These are phyloP conservation scores for Mortierella antarctica DNA, from an alignment of 192 early-diverging fungal species.

Conservation along the genomic window DNA sequence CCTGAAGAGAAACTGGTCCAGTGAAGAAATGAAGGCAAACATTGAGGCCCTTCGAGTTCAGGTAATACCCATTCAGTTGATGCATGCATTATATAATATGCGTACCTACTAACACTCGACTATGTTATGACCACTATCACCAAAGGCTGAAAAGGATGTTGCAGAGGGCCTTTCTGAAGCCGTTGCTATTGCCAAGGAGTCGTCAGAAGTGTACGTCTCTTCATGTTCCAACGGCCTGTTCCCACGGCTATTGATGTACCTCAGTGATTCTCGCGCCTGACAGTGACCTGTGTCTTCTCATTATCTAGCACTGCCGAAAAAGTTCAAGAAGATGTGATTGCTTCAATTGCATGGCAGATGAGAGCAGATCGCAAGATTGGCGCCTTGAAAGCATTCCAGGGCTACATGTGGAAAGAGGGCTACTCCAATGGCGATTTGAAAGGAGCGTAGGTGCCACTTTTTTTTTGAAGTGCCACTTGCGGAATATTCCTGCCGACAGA, in stretches of 20 bases:
- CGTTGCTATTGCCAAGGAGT: conserved; percentile 56
- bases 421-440: conserved; percentile 80
- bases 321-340: conserved; percentile 64
- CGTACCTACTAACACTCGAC: not conserved
- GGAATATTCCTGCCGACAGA: not conserved
- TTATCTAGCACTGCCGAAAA: conserved; percentile 53
- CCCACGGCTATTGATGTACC: not conserved
- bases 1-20: conserved; percentile 66
- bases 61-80: conserved; percentile 28
- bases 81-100: not conserved
- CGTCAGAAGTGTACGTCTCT: conserved; percentile 33
- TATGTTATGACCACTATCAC: not conserved
- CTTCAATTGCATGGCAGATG: conserved; percentile 90
- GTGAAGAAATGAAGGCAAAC: conserved; percentile 52
- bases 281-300: not conserved
- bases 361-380: conserved; percentile 87
- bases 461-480: not conserved
- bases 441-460: conserved; percentile 70
- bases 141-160: conserved; percentile 60
- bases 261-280: not conserved
- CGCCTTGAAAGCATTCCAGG: conserved; percentile 90
- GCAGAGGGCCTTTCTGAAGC: conserved; percentile 53
- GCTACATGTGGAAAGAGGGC: conserved; percentile 95
- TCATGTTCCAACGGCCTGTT: not conserved
- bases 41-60: conserved; percentile 63